Conservation (phyloP, 257 asterid genomes). For the Lycium ferocissimum region DNA sequence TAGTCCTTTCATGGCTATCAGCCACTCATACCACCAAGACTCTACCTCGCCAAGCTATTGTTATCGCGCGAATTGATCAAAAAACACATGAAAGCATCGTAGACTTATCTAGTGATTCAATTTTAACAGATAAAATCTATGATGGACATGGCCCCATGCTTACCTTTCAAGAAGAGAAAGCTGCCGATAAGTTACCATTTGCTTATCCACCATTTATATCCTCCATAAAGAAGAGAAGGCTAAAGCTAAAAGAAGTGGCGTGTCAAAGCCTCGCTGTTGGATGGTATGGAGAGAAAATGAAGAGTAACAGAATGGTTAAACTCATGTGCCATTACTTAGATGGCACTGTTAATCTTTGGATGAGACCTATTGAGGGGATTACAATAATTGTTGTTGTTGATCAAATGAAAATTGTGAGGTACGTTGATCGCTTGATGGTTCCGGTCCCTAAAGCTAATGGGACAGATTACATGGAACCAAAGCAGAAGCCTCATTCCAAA, state of each 20-base stretch:
- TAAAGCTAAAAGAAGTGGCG: constrained; percentile 56
- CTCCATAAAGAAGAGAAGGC: constrained; percentile 59
- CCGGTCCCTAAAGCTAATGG: constrained; percentile 73
- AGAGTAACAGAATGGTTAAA: constrained; percentile 48
- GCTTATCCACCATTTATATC: constrained; percentile 53
- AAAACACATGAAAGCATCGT: constrained; percentile 55
- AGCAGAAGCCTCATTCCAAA: background rate
- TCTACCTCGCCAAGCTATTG: constrained; percentile 56
- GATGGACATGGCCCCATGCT: constrained; percentile 63
- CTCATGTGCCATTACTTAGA: constrained; percentile 65
- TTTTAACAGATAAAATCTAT: constrained; percentile 45
- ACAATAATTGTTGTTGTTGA: constrained; percentile 69
- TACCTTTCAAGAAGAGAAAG: constrained; percentile 47
- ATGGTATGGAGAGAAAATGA: constrained; percentile 66
- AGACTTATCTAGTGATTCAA: constrained; percentile 41
- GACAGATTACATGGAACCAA: constrained; percentile 51
- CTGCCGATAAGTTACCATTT: constrained; percentile 49
- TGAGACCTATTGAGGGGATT: constrained; percentile 84
- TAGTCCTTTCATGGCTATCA: constrained; percentile 44
- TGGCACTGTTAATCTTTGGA: constrained; percentile 65
- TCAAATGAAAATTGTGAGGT: constrained; percentile 53
- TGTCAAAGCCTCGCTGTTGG: constrained; percentile 56
- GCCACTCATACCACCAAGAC: background rate
- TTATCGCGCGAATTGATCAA: constrained; percentile 44
- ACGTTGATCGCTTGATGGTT: constrained; percentile 49